These are phyloP conservation scores for Pichia inconspicua DNA, from an alignment of 1,139 yeast species.

Conservation along the genomic window DNA sequence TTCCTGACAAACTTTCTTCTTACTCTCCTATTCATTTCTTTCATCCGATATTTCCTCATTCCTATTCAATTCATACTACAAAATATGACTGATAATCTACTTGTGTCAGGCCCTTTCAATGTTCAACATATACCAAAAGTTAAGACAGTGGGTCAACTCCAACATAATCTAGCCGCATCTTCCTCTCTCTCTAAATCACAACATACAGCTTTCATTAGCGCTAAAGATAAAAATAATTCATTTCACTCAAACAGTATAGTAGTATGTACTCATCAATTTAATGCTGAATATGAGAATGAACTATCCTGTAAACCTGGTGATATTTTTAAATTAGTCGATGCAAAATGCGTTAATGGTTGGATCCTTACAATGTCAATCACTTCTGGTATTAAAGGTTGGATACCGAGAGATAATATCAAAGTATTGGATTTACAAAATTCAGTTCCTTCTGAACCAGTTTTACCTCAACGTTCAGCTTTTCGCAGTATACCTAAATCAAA, in stretches of 20 bases:
- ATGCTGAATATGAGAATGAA: constrained; percentile 49
- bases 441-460: not conserved
- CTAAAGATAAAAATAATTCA: not conserved
- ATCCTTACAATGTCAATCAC: constrained; percentile 55
- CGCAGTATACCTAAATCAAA: not conserved
- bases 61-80: not conserved
- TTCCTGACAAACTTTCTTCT: not conserved
- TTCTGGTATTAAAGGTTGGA: constrained; percentile 52
- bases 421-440: constrained; percentile 30
- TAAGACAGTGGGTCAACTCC: not conserved
- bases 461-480: not conserved
- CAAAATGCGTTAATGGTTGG: constrained; percentile 43
- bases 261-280: constrained; percentile 37
- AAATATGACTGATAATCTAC: not conserved
- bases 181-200: not conserved
- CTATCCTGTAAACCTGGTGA: constrained; percentile 47
- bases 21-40: not conserved
- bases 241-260: constrained; percentile 15
- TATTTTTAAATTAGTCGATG: constrained; percentile 41
- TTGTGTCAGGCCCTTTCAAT: constrained; percentile 18
- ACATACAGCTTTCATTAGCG: not conserved
- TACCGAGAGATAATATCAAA: constrained; percentile 49
- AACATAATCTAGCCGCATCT: not conserved
- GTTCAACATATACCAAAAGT: constrained; percentile 17
- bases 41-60: not conserved